Conservation (phyloP, 768 basidiomycete genomes). For the Chalciporus piperatus region DNA sequence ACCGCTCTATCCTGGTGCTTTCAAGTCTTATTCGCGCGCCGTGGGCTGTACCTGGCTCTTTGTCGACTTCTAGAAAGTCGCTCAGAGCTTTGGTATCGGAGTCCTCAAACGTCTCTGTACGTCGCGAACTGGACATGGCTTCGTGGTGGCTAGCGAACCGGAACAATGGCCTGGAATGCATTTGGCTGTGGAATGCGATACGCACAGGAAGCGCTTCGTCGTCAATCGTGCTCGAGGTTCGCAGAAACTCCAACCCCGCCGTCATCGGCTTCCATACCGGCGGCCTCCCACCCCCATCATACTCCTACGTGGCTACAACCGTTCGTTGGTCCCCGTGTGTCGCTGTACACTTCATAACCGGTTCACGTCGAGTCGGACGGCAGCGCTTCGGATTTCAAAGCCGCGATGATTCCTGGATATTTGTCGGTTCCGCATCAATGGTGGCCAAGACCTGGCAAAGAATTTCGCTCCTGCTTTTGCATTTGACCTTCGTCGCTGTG, state of each 20-base stretch:
- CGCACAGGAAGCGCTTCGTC: constrained; percentile 35
- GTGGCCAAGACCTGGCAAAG: constrained; percentile 35
- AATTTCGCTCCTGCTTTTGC: constrained; percentile 10
- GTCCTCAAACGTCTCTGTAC: constrained; percentile 50
- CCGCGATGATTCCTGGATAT: background rate
- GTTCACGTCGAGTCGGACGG: constrained; percentile 7
- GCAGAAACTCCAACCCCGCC: constrained; percentile 7
- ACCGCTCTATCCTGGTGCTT: constrained; percentile 50
- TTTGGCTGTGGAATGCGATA: constrained; percentile 27
- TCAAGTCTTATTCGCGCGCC: constrained; percentile 50
- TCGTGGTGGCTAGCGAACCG: constrained; percentile 32
- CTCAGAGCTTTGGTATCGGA: constrained; percentile 31
- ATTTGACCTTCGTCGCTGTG: constrained; percentile 26
- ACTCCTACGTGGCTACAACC: constrained; percentile 27
- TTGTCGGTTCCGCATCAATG: background rate
- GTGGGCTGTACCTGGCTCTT: constrained; percentile 39
- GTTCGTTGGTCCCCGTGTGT: constrained; percentile 37
- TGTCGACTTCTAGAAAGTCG: constrained; percentile 17
- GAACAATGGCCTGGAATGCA: constrained; percentile 19
- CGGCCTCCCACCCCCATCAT: constrained; percentile 21
- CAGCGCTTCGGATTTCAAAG: constrained; percentile 1
- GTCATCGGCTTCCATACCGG: constrained; percentile 19
- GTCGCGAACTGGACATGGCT: constrained; percentile 57
- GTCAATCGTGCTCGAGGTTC: constrained; percentile 5
- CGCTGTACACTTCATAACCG: constrained; percentile 18